Evolutionary conservation across 495 filamentous ascomycete genomes (phyloP).

Genomic region (Penicillium steckii): DNA sequence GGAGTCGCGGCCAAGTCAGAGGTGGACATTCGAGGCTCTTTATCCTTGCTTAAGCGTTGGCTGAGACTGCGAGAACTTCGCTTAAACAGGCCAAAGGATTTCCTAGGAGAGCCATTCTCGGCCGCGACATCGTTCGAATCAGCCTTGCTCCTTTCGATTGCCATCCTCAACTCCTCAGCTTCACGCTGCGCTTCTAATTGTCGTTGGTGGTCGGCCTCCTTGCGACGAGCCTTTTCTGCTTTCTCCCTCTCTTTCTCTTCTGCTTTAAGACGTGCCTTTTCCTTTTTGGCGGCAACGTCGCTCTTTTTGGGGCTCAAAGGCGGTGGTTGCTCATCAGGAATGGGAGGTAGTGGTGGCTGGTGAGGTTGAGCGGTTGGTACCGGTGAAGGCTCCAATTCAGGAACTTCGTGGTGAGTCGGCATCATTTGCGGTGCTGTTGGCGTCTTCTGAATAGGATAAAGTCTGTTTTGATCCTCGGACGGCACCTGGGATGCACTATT

Average conservation of each 20-base stretch:
- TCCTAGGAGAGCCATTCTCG: conserved; percentile 40
- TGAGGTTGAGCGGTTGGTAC: conserved; percentile 14
- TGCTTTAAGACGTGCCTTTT: conserved; percentile 50
- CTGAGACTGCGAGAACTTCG: conserved; percentile 62
- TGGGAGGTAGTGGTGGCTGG: conserved; percentile 36
- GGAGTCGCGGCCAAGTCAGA: conserved; percentile 25
- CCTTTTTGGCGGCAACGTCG: conserved; percentile 45
- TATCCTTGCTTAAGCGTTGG: conserved; percentile 39
- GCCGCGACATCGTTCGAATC: conserved; percentile 26
- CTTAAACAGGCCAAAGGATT: conserved; percentile 48
- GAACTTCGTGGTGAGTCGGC: conserved; percentile 33
- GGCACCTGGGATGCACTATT: conserved; percentile 42
- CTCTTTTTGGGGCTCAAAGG: conserved; percentile 44
- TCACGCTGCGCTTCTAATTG: conserved; percentile 50
- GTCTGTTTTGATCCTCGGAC: conserved; percentile 47
- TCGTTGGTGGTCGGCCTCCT: conserved; percentile 55
- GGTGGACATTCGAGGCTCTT: conserved; percentile 34
- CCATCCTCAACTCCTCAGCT: conserved; percentile 57
- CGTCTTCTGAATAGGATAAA: conserved; percentile 56
- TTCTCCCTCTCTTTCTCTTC: conserved; percentile 50
- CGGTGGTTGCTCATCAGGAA: conserved; percentile 30
- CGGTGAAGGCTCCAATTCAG: conserved; percentile 23
- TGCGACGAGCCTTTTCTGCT: conserved; percentile 61
- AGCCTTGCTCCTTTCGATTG: conserved; percentile 55
- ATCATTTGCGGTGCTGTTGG: conserved; percentile 56